Conservation (phyloP, 345 rosid genomes). For the Linum trigynum region DNA sequence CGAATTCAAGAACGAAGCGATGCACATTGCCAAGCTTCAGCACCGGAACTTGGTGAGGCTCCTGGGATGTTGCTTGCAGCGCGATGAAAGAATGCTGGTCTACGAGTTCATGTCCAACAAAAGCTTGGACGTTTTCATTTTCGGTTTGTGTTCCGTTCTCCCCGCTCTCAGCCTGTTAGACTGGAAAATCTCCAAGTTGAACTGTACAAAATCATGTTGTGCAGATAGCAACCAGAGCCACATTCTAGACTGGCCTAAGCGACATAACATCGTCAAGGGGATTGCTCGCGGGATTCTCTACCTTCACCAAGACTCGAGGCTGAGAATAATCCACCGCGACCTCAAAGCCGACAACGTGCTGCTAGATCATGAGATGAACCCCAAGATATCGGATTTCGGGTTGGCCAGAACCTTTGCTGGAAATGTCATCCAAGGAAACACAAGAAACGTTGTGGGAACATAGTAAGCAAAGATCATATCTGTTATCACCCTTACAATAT, state of each 20-base stretch:
- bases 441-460: neutral
- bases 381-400: constrained; percentile 1
- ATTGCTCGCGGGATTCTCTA: neutral
- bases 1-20: neutral
- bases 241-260: neutral
- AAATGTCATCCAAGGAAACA: neutral
- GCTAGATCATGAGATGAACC: neutral
- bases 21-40: neutral
- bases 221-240: neutral
- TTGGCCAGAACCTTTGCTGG: neutral
- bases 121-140: constrained; percentile 3
- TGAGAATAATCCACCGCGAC: neutral
- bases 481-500: neutral
- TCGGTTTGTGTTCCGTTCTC: neutral
- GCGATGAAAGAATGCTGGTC: neutral
- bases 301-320: constrained; percentile 1
- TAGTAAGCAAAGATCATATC: neutral
- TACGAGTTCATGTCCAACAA: constrained; percentile 4
- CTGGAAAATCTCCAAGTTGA: neutral
- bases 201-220: neutral
- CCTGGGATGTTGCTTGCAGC: neutral
- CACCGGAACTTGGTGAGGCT: constrained; percentile 1
- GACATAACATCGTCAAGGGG: neutral
- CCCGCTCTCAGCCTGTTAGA: neutral
- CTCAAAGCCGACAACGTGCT: neutral